phyloP scores from a whole-genome alignment of 2,329 filamentous ascomycete genomes.

The Monosporascus sp. region DNA sequence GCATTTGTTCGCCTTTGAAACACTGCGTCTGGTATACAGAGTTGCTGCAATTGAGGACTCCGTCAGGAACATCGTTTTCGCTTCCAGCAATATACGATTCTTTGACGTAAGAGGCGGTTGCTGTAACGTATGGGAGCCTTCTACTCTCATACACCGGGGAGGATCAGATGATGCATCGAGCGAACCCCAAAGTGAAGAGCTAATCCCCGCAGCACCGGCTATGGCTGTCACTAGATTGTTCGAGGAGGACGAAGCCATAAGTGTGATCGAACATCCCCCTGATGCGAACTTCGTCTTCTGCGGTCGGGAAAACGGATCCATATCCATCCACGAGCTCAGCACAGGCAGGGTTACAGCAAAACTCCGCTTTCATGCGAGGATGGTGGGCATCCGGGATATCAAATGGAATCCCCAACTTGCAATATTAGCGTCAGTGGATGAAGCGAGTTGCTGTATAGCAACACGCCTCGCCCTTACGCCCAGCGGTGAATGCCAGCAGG shows the following conservation, averaged over 20 bases:
- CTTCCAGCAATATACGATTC: conserved; percentile 12
- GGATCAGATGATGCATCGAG: conserved; percentile 8
- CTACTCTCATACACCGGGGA: conserved; percentile 12
- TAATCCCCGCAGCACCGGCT: not conserved
- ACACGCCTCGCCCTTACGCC: not conserved
- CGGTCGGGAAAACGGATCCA: conserved; percentile 11
- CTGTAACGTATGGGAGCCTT: conserved; percentile 17
- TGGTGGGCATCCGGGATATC: not conserved
- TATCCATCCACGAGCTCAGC: conserved; percentile 10
- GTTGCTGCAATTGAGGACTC: not conserved
- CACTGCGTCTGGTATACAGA: conserved; percentile 12
- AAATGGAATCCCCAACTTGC: not conserved
- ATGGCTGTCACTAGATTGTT: not conserved
- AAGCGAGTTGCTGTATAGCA: not conserved
- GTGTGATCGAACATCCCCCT: not conserved
- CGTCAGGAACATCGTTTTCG: conserved; percentile 14
- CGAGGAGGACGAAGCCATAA: not conserved
- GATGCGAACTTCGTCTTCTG: conserved; percentile 4
- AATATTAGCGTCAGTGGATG: not conserved
- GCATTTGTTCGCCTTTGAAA: conserved; percentile 20
- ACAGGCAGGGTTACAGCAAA: conserved; percentile 7
- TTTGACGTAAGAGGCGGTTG: conserved; percentile 13
- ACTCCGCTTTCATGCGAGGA: not conserved
- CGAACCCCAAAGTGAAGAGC: conserved; percentile 2
- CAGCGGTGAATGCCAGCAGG: not conserved